A percentile compares a stretch with the other conserved stretches of the same genome.
Conservation (phyloP, 75 land plant species). For the Ceratopteris richardii region DNA sequence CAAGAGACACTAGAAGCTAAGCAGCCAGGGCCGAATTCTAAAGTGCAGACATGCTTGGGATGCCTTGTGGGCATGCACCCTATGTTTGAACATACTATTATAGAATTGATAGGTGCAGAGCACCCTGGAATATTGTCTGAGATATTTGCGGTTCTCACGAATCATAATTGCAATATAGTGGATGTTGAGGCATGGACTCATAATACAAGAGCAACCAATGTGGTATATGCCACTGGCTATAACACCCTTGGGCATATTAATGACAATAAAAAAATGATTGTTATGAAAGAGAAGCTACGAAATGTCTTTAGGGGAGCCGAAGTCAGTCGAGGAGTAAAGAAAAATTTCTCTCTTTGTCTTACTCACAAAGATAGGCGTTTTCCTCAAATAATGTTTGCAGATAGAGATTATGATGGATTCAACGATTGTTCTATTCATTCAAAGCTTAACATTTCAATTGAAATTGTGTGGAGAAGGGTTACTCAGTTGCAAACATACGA, state of each 20-base stretch:
- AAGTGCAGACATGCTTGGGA: slow-evolving; percentile 19
- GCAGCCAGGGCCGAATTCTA: slow-evolving; percentile 11
- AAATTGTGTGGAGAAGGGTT: slow-evolving; percentile 70
- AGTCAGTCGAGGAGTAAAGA: slow-evolving; percentile 46
- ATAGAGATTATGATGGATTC: slow-evolving; percentile 61
- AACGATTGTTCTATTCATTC: background rate
- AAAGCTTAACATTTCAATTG: slow-evolving; percentile 31
- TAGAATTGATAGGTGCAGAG: slow-evolving; percentile 75
- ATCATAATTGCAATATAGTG: slow-evolving; percentile 68
- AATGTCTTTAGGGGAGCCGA: slow-evolving; percentile 52
- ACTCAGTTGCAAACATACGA: slow-evolving; percentile 66
- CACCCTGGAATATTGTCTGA: slow-evolving; percentile 90
- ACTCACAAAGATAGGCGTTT: slow-evolving; percentile 82
- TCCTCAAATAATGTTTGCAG: slow-evolving; percentile 92
- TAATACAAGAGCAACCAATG: too few relatives aligned
- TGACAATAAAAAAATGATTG: slow-evolving; percentile 41
- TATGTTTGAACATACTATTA: slow-evolving; percentile 51
- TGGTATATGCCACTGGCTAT: slow-evolving; percentile 78
- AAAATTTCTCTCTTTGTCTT: slow-evolving; percentile 43
- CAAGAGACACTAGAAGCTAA: slow-evolving; percentile 56
- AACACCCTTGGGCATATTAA: slow-evolving; percentile 49
- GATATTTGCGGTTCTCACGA: slow-evolving; percentile 67
- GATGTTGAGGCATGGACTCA: slow-evolving; percentile 69
- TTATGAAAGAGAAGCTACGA: slow-evolving; percentile 52
- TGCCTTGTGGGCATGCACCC: slow-evolving; percentile 52